phyloP scores from a whole-genome alignment of 2,329 filamentous ascomycete species.

The Verticillium klebahnii region DNA sequence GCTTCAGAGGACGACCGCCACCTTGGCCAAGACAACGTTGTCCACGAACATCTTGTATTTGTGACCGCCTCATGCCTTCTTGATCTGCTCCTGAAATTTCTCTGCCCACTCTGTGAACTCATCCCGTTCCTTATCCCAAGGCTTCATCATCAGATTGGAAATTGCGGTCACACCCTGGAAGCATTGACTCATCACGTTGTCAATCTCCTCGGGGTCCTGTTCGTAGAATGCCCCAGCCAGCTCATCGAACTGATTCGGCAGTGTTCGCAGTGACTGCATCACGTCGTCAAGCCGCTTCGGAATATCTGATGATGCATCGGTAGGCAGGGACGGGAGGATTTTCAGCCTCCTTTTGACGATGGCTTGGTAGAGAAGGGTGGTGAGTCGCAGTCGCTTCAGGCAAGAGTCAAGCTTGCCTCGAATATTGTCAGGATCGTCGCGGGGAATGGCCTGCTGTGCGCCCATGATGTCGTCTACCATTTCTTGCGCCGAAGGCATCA shows the following conservation, averaged over 20 bases:
- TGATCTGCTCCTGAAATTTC: slow-evolving; percentile 50
- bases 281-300: slow-evolving; percentile 49
- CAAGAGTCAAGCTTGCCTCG: slow-evolving; percentile 61
- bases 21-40: no score
- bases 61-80: slow-evolving; percentile 25
- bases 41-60: background rate
- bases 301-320: slow-evolving; percentile 20
- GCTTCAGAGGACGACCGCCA: no score
- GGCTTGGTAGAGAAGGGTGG: slow-evolving; percentile 64
- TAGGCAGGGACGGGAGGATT: slow-evolving; percentile 42
- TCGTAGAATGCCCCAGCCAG: slow-evolving; percentile 71
- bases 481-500: slow-evolving; percentile 40
- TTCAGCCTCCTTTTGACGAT: slow-evolving; percentile 66
- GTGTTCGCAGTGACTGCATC: slow-evolving; percentile 47
- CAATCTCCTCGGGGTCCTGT: slow-evolving; percentile 54
- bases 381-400: slow-evolving; percentile 61
- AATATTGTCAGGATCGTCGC: slow-evolving; percentile 58
- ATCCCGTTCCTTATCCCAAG: slow-evolving; percentile 64
- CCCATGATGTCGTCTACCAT: slow-evolving; percentile 66
- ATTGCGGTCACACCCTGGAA: slow-evolving; percentile 54
- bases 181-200: slow-evolving; percentile 53
- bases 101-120: slow-evolving; percentile 76
- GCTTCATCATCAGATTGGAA: slow-evolving; percentile 48
- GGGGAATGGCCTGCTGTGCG: slow-evolving; percentile 55
- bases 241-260: slow-evolving; percentile 67